Base-by-base conservation (phyloP, 2,329 filamentous ascomycete genomes). In the Cladosporium velox region DNA sequence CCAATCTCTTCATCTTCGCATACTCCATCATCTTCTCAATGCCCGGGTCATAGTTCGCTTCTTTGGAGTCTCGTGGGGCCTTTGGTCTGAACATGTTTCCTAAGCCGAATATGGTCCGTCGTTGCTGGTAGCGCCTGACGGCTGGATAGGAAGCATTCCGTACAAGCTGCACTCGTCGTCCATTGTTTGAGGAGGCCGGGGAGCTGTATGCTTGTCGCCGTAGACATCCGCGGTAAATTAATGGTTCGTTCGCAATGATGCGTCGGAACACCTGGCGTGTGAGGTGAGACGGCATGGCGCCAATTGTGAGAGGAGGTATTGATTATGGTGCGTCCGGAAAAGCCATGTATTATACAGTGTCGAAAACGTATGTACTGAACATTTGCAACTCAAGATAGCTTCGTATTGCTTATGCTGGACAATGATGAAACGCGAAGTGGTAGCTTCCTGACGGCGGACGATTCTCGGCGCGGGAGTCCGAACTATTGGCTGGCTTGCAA, bases 21-120 rank as follows among this genome's bases (percentile, higher is more conserved):
- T 92, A 85, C 66, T 91, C 85, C 72, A 91, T 85, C 80, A 97
- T 86, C 18, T 85, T 85, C 69, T 88, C 87, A 73, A 93, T 86
- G 63, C 92, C 93, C 0, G 87, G 90, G 72, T 88, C 90, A 67
- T 88, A 81, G 71, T 88, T 84, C 60, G 88, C 82, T 26, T 87
- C 82, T 75, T 87, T 89, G 52, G 88, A 78, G 65, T 85, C 80
- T 66, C 76, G 76, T 64, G 86, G 83, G 32, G 65, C 51, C 21
- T 87, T 84, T 3, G 86, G 80, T 68, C 82, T 76, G 70, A 91
- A 77, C 65, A 75, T 70, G 24, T 35, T 35, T 64, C 67, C 85
- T 57, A 92, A 80, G 30, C 84, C 84, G 72, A 93, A 84, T 66
- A 93, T 87, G 3, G 84, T 84, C 68, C 88, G 81, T 59, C 81